Conservation (phyloP, 768 basidiomycete genomes). For the Atractiella rhizophila region DNA sequence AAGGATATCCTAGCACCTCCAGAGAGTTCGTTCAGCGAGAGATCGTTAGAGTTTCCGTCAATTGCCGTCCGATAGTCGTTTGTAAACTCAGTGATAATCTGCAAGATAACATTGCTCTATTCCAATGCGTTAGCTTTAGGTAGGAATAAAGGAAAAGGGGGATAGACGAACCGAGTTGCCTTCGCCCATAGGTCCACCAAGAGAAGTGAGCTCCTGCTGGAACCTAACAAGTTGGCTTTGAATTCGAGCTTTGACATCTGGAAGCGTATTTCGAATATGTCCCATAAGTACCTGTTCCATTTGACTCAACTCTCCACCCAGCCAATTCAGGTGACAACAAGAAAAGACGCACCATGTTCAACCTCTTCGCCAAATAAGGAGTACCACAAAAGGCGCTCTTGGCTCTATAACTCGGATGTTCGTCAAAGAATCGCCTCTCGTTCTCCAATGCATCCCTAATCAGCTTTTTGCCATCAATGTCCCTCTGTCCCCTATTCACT, state of each 20-base stretch:
- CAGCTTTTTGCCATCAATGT: constrained; percentile 70
- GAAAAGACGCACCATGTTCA: constrained; percentile 51
- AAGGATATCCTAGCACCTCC: constrained; percentile 97
- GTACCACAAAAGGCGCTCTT: constrained; percentile 95
- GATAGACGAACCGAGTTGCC: constrained; percentile 29
- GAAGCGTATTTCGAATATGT: constrained; percentile 89
- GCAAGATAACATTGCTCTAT: constrained; percentile 60
- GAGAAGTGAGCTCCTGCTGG: constrained; percentile 49
- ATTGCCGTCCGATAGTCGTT: constrained; percentile 88
- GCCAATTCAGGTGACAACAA: neutral
- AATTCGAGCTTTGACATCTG: constrained; percentile 92
- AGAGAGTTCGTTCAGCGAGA: constrained; percentile 84
- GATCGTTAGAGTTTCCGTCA: constrained; percentile 89
- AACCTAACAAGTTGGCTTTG: constrained; percentile 70
- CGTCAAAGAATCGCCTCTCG: constrained; percentile 84
- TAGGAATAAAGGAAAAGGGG: neutral
- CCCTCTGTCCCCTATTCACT: constrained; percentile 90
- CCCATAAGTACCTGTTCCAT: constrained; percentile 73
- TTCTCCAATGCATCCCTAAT: constrained; percentile 64
- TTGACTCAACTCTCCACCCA: neutral
- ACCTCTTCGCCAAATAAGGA: constrained; percentile 74
- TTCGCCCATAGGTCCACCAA: constrained; percentile 72
- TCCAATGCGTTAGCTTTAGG: neutral
- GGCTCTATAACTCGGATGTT: constrained; percentile 68
- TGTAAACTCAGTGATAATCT: constrained; percentile 96